phyloP scores from a whole-genome alignment of 2,329 filamentous ascomycete genomes.

The Neocatenulostroma microsporum region DNA sequence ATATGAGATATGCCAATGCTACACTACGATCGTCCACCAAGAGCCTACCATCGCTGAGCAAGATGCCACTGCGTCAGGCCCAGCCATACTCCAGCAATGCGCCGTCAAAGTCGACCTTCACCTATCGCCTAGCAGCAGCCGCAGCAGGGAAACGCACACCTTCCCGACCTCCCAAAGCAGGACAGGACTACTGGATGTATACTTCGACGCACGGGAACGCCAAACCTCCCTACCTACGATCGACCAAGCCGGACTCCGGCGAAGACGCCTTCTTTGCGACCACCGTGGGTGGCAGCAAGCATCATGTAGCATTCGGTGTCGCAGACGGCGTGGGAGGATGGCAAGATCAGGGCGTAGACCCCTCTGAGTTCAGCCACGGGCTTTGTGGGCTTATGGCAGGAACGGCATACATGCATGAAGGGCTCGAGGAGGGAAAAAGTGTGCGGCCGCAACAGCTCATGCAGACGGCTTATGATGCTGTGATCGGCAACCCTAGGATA shows the following conservation, averaged over 20 bases:
- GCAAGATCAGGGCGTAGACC: conserved; percentile 86
- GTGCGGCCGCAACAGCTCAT: conserved; percentile 58
- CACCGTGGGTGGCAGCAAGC: conserved; percentile 59
- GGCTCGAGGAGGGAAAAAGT: conserved; percentile 15
- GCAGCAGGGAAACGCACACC: conserved; percentile 28
- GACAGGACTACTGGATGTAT: conserved; percentile 35
- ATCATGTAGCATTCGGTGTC: conserved; percentile 73
- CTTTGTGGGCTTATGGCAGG: conserved; percentile 86
- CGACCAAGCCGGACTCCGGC: conserved; percentile 60
- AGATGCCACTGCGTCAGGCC: conserved; percentile 4
- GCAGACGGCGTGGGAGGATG: conserved; percentile 95
- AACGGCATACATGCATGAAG: conserved; percentile 36
- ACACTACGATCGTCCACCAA: conserved; percentile 1
- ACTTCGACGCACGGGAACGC: conserved; percentile 23
- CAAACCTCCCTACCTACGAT: conserved; percentile 42
- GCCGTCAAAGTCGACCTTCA: conserved; percentile 19
- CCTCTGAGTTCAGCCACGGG: conserved; percentile 89
- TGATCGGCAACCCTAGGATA: conserved; percentile 66
- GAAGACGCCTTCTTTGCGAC: conserved; percentile 95
- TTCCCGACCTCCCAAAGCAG: conserved; percentile 41
- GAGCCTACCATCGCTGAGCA: not conserved
- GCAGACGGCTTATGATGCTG: conserved; percentile 74
- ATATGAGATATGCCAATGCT: conserved; percentile 7
- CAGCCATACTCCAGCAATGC: conserved; percentile 7
- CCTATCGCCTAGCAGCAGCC: conserved; percentile 32